Evolutionary conservation across 257 asterid species (phyloP).

Genomic region (Solanum chiquidenum): DNA sequence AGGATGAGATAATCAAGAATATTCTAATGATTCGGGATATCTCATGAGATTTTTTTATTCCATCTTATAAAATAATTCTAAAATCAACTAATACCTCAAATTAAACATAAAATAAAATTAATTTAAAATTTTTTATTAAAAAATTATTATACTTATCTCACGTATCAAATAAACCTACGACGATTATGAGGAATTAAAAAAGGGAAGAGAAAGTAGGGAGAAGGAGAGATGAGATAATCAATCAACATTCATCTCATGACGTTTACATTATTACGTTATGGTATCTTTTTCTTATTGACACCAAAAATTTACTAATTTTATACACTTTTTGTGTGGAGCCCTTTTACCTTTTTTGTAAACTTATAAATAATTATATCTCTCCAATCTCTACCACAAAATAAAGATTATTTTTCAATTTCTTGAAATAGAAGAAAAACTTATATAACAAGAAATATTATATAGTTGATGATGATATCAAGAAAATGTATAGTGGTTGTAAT

Average conservation of each 20-base stretch:
- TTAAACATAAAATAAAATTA: background rate
- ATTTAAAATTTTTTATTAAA: background rate
- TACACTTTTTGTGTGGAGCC: background rate
- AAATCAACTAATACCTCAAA: background rate
- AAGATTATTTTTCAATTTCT: background rate
- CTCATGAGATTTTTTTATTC: background rate
- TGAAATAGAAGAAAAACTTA: background rate
- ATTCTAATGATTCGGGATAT: background rate
- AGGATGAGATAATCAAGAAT: background rate
- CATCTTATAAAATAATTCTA: background rate
- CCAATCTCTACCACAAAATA: too few relatives aligned
- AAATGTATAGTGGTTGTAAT: background rate
- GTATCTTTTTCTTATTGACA: background rate
- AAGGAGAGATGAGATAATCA: background rate
- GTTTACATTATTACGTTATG: background rate
- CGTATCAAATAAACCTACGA: background rate
- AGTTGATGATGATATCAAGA: background rate
- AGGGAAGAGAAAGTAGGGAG: background rate
- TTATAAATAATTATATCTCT: background rate
- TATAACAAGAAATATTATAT: background rate
- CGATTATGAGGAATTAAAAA: background rate
- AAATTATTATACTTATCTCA: background rate
- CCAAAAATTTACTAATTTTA: background rate
- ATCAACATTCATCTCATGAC: background rate
- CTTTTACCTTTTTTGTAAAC: background rate